These are phyloP conservation scores for Citrus medica DNA, from an alignment of 345 rosid species.

Conservation along the genomic window DNA sequence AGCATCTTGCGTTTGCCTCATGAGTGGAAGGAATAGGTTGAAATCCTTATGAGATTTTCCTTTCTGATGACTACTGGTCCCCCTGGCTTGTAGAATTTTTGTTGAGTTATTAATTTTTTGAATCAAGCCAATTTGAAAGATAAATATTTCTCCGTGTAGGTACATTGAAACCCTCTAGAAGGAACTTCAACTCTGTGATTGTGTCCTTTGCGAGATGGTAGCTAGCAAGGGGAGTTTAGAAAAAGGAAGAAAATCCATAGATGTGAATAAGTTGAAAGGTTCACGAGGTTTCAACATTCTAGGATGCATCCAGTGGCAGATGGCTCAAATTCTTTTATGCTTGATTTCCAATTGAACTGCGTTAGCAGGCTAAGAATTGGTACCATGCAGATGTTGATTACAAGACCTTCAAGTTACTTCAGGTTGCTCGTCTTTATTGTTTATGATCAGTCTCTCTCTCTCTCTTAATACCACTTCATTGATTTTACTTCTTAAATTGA, in stretches of 20 bases:
- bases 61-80: not conserved
- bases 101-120: not conserved
- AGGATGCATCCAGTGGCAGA: conserved; percentile 18
- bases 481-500: too few species aligned
- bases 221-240: conserved; percentile 78
- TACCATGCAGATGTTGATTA: conserved; percentile 91
- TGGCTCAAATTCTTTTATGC: conserved; percentile 60
- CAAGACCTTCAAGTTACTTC: conserved; percentile 87
- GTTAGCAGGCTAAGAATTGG: conserved; percentile 76
- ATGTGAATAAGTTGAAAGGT: conserved; percentile 33
- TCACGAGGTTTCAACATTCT: conserved; percentile 41
- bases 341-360: conserved; percentile 87
- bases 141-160: conserved; percentile 28
- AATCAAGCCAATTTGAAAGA: conserved; percentile 2
- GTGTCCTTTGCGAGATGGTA: conserved; percentile 45
- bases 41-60: not conserved
- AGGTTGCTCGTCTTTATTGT: conserved; percentile 41
- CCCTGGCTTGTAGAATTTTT: not conserved
- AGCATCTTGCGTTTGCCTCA: not conserved
- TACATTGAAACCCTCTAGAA: conserved; percentile 37
- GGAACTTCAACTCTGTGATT: too few species aligned
- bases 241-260: conserved; percentile 46
- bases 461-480: too few species aligned
- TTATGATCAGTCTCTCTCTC: not conserved
- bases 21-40: not conserved